Evolutionary conservation across 306 rosid genomes (phyloP).

Genomic region (Adenanthera pavonina): DNA sequence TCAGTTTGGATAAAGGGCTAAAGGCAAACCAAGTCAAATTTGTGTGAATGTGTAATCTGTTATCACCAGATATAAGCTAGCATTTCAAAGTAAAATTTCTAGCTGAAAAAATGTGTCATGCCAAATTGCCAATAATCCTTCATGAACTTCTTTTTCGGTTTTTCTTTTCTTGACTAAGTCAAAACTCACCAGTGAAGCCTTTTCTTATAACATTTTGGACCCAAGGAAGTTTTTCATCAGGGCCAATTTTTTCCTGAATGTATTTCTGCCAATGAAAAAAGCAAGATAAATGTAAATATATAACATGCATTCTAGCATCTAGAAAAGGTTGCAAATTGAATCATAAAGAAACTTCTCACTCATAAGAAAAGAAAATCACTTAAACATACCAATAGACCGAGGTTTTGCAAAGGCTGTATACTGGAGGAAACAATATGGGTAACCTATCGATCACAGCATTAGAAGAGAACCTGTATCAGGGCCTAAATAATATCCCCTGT

Average conservation of each 20-base stretch:
- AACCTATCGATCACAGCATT: slow-evolving; percentile 50
- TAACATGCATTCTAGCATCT: slow-evolving; percentile 5
- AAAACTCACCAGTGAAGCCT: slow-evolving; percentile 75
- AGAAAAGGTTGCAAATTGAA: not conserved
- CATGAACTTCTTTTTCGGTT: too few species aligned
- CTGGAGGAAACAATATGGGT: slow-evolving; percentile 69
- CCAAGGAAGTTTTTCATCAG: slow-evolving; percentile 65
- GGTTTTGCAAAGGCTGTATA: slow-evolving; percentile 84
- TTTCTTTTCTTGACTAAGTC: slow-evolving; percentile 1
- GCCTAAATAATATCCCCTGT: slow-evolving; percentile 21
- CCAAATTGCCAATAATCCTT: too few species aligned
- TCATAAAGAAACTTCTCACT: too few species aligned
- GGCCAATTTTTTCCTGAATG: slow-evolving; percentile 63
- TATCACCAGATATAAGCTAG: not conserved
- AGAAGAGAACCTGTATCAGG: slow-evolving; percentile 21
- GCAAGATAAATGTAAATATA: not conserved
- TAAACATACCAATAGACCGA: slow-evolving; percentile 52
- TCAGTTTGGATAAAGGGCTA: too few species aligned
- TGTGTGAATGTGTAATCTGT: too few species aligned
- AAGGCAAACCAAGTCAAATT: too few species aligned
- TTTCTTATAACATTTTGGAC: slow-evolving; percentile 50
- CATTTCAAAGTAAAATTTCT: too few species aligned
- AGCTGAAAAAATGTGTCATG: not conserved
- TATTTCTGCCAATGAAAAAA: slow-evolving; percentile 67
- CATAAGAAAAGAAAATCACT: not conserved